Evolutionary conservation across 495 filamentous ascomycete species (phyloP).

Genomic region (Penicillium ochrochloron): DNA sequence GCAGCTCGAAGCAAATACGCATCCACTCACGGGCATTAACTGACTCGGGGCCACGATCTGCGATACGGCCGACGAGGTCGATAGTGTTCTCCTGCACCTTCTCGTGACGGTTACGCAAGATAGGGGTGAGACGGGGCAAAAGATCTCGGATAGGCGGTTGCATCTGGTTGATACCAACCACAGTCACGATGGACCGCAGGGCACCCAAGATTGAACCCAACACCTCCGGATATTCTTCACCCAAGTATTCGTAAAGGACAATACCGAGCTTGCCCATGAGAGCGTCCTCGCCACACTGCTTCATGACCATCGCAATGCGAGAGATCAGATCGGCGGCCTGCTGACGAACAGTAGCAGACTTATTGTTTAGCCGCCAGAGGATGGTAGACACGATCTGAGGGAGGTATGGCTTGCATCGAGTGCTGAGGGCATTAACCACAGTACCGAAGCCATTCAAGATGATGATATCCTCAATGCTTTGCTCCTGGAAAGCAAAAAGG

Average conservation of each 20-base stretch:
- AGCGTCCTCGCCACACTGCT: conserved; percentile 94
- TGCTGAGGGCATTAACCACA: conserved; percentile 92
- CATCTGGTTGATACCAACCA: conserved; percentile 98
- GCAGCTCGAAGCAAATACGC: conserved; percentile 98
- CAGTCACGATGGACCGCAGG: conserved; percentile 93
- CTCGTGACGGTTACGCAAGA: conserved; percentile 97
- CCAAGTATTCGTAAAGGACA: conserved; percentile 98
- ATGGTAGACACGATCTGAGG: conserved; percentile 96
- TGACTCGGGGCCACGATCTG: conserved; percentile 92
- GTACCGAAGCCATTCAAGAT: conserved; percentile 99
- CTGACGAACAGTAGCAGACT: conserved; percentile 91
- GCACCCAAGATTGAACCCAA: conserved; percentile 96
- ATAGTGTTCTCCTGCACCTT: conserved; percentile 99
- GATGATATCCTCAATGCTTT: conserved; percentile 93
- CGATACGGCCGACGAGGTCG: conserved; percentile 96
- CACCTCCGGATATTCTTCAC: conserved; percentile 98
- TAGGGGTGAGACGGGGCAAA: conserved; percentile 92
- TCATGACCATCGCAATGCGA: conserved; percentile 97
- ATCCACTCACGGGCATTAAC: conserved; percentile 99
- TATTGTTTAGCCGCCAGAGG: conserved; percentile 98
- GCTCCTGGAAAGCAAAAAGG: conserved; percentile 97
- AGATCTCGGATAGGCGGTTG: conserved; percentile 98
- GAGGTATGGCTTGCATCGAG: conserved; percentile 93
- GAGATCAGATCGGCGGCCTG: conserved; percentile 97
- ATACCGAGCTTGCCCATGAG: conserved; percentile 94